phyloP scores from a whole-genome alignment of 2,329 filamentous ascomycete genomes.

The Xylaria hypoxylon region DNA sequence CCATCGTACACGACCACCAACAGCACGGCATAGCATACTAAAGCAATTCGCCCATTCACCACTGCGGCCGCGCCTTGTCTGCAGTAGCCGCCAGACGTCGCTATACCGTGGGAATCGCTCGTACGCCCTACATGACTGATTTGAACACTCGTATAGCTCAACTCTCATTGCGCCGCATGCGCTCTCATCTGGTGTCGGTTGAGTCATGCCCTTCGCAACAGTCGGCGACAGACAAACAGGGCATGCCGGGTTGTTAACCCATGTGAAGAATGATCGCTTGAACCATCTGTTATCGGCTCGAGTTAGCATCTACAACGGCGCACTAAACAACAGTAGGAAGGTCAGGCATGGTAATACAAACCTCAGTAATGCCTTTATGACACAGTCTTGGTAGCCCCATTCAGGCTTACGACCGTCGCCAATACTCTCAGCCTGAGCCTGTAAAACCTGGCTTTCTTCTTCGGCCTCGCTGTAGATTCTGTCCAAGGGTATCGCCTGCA shows the following conservation, averaged over 20 bases:
- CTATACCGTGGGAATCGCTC: slow-evolving; percentile 95
- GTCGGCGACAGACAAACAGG: slow-evolving; percentile 84
- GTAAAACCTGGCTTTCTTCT: slow-evolving; percentile 88
- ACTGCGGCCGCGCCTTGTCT: slow-evolving; percentile 85
- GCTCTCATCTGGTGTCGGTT: slow-evolving; percentile 87
- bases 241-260: slow-evolving; percentile 95
- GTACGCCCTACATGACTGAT: slow-evolving; percentile 77
- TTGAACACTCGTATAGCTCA: slow-evolving; percentile 90
- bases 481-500: slow-evolving; percentile 87
- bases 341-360: slow-evolving; percentile 56
- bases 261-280: slow-evolving; percentile 92
- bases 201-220: slow-evolving; percentile 82
- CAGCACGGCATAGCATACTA: slow-evolving; percentile 94
- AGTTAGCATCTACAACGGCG: slow-evolving; percentile 26
- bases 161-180: slow-evolving; percentile 88
- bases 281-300: slow-evolving; percentile 77
- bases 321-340: slow-evolving; percentile 24
- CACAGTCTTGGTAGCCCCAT: slow-evolving; percentile 98
- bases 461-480: slow-evolving; percentile 94
- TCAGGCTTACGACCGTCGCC: slow-evolving; percentile 82
- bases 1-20: slow-evolving; percentile 93
- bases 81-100: slow-evolving; percentile 91
- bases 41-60: slow-evolving; percentile 99
- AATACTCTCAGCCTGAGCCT: slow-evolving; percentile 89
- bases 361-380: slow-evolving; percentile 87